phyloP scores from a whole-genome alignment of 441 rosid species.

The Jatropha multifida region DNA sequence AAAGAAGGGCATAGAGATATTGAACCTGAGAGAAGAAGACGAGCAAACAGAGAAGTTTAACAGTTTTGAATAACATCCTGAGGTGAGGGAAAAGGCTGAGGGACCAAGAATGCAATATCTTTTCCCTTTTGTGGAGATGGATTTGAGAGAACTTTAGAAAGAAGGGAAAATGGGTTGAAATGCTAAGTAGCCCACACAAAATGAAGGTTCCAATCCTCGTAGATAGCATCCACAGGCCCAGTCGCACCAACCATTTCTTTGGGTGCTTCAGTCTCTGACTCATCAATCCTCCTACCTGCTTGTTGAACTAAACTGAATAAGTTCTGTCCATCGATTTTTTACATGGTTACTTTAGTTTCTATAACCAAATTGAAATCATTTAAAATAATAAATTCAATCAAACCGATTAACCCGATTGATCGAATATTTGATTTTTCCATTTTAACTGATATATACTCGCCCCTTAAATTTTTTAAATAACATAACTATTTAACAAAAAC shows the following conservation, averaged over 20 bases:
- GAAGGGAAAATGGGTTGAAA: constrained; percentile 53
- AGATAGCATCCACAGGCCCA: constrained; percentile 55
- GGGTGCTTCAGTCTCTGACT: constrained; percentile 73
- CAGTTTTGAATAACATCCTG: constrained; percentile 52
- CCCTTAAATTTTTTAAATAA: too few relatives aligned
- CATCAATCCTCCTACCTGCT: constrained; percentile 62
- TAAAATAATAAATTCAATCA: too few relatives aligned
- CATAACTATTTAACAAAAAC: too few relatives aligned
- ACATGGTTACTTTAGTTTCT: too few relatives aligned
- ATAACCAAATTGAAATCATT: too few relatives aligned
- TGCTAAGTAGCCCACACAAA: constrained; percentile 53
- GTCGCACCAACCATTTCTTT: constrained; percentile 51
- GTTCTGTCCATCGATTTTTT: too few relatives aligned
- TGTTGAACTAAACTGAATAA: too few relatives aligned
- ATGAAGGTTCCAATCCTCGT: constrained; percentile 64
- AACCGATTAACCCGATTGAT: too few relatives aligned
- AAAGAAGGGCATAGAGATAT: background rate
- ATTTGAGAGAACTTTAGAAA: constrained; percentile 44
- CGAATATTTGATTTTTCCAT: too few relatives aligned
- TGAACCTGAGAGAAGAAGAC: constrained; percentile 77
- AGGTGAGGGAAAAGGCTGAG: constrained; percentile 42
- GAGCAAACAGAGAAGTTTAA: constrained; percentile 53
- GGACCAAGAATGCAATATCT: constrained; percentile 54
- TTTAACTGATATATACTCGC: too few relatives aligned
- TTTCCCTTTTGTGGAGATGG: constrained; percentile 43